phyloP scores from a whole-genome alignment of 1,284 basidiomycete genomes.

The Crocinoboletus sp. region DNA sequence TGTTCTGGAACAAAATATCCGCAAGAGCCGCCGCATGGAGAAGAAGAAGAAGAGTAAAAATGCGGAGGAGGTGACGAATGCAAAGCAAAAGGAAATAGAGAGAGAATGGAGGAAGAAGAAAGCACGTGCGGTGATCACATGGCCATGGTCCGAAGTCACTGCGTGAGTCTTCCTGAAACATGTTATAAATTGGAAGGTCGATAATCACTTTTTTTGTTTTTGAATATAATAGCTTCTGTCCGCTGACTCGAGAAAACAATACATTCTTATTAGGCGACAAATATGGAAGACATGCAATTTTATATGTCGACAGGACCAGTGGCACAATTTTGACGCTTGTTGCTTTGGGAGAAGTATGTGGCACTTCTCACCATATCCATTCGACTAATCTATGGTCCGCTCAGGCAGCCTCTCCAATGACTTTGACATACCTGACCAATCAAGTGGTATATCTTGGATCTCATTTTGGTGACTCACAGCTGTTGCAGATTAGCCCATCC shows the following conservation, averaged over 20 bases:
- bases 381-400: constrained; percentile 2
- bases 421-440: constrained; percentile 72
- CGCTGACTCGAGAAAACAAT: constrained; percentile 40
- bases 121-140: constrained; percentile 49
- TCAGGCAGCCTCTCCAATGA: constrained; percentile 73
- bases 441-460: constrained; percentile 81
- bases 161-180: constrained; percentile 40
- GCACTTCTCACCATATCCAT: background rate
- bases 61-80: constrained; percentile 37
- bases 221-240: constrained; percentile 44
- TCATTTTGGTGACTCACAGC: constrained; percentile 76
- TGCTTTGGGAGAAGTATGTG: constrained; percentile 68
- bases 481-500: constrained; percentile 56
- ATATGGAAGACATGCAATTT: constrained; percentile 68
- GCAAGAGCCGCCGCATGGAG: constrained; percentile 49
- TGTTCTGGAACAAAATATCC: constrained; percentile 46
- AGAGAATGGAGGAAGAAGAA: constrained; percentile 51
- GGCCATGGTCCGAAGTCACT: constrained; percentile 69
- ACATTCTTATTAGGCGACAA: constrained; percentile 71
- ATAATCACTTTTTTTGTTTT: constrained; percentile 2
- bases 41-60: constrained; percentile 45
- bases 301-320: constrained; percentile 49
- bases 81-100: constrained; percentile 52
- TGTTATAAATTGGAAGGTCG: background rate
- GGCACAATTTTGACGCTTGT: constrained; percentile 48